Conservation (phyloP, 352 stramenopile species). For the Blastocystis sp. region DNA sequence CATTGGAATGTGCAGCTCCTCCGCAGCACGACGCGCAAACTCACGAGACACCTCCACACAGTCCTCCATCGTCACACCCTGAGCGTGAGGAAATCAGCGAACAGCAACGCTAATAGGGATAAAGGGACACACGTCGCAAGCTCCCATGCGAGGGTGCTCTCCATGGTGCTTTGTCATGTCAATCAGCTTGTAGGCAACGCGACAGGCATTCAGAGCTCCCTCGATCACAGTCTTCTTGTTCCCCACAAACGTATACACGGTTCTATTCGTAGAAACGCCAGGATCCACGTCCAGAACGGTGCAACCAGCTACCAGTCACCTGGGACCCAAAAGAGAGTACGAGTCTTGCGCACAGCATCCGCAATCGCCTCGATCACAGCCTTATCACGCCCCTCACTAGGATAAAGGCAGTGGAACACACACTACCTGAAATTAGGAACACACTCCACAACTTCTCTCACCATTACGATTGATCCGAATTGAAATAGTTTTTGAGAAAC, state of each 20-base stretch:
- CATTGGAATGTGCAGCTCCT: slow-evolving; percentile 50
- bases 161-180: slow-evolving; percentile 64
- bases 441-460: slow-evolving; percentile 62
- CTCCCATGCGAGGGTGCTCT: slow-evolving; percentile 63
- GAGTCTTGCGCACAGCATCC: slow-evolving; percentile 62
- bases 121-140: slow-evolving; percentile 65
- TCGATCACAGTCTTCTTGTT: slow-evolving; percentile 60
- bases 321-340: neutral
- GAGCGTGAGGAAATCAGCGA: neutral
- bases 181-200: slow-evolving; percentile 63
- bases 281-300: slow-evolving; percentile 64
- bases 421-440: slow-evolving; percentile 63
- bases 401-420: neutral
- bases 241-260: slow-evolving; percentile 64
- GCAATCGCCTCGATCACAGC: slow-evolving; percentile 63
- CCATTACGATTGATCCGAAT: neutral
- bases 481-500: neutral
- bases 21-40: slow-evolving; percentile 46
- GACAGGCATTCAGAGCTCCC: slow-evolving; percentile 62
- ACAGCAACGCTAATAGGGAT: slow-evolving; percentile 61
- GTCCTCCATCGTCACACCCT: slow-evolving; percentile 64
- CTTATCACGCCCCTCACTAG: slow-evolving; percentile 61
- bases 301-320: slow-evolving; percentile 31
- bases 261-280: slow-evolving; percentile 63
- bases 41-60: slow-evolving; percentile 62